Percentiles rank a stretch among this genome's conserved stretches.
These are phyloP conservation scores for Physocladia obscura DNA, from an alignment of 192 early-diverging fungal species.

Conservation along the genomic window DNA sequence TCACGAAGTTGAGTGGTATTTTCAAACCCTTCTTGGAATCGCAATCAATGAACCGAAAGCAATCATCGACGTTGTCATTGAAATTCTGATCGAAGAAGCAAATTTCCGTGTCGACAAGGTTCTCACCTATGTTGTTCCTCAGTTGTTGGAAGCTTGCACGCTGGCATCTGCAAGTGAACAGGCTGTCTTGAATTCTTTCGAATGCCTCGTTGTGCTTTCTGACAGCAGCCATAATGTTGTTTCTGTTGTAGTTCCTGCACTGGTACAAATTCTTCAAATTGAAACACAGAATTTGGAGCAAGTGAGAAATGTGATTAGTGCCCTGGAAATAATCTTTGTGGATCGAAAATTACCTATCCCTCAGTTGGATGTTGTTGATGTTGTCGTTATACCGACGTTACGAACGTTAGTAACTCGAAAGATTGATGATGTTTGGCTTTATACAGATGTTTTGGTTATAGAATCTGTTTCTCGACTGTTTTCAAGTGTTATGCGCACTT, in stretches of 20 bases:
- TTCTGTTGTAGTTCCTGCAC: background rate
- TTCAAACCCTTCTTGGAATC: constrained; percentile 51
- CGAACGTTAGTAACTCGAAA: background rate
- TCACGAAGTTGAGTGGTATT: constrained; percentile 23
- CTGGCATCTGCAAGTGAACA: background rate
- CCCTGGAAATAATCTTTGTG: constrained; percentile 13
- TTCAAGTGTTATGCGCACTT: background rate
- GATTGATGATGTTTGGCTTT: background rate
- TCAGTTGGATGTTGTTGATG: background rate
- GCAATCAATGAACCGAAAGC: constrained; percentile 72
- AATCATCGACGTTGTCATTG: constrained; percentile 20
- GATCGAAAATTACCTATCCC: background rate
- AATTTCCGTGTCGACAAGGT: background rate
- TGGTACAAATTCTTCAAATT: constrained; percentile 1
- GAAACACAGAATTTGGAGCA: background rate
- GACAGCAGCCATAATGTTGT: background rate
- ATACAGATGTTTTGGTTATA: background rate
- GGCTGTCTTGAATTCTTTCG: constrained; percentile 12
- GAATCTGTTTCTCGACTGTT: constrained; percentile 9
- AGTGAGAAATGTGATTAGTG: background rate
- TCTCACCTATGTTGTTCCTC: constrained; percentile 2
- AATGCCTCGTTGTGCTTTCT: constrained; percentile 4
- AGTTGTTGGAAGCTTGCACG: constrained; percentile 12
- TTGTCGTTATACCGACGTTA: background rate
- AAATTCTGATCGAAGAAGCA: background rate